Evolutionary conservation across 2,329 filamentous ascomycete genomes (phyloP).

Genomic region (Myotisia sp.): DNA sequence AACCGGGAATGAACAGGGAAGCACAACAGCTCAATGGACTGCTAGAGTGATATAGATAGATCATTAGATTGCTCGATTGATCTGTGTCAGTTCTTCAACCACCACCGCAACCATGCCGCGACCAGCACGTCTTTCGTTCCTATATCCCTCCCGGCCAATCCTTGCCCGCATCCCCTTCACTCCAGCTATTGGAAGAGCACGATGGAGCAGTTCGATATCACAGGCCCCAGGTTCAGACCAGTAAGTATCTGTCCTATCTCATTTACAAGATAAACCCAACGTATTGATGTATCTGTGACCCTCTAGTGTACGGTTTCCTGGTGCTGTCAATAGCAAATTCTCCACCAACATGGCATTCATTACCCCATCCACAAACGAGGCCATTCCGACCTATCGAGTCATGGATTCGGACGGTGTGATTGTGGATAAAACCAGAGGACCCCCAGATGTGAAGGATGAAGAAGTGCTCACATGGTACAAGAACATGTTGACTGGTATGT

Average conservation of each 20-base stretch:
- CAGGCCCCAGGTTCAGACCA: slow-evolving; percentile 46
- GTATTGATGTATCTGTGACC: background rate
- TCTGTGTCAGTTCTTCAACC: no score
- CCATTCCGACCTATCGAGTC: slow-evolving; percentile 81
- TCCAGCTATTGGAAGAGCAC: slow-evolving; percentile 15
- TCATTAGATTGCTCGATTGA: no score
- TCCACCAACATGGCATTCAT: slow-evolving; percentile 66
- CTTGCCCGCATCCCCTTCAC: slow-evolving; percentile 4
- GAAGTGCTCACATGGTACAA: slow-evolving; percentile 49
- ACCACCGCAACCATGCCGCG: no score
- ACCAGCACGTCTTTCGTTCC: no score
- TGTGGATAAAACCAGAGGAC: slow-evolving; percentile 56
- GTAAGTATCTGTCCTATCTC: slow-evolving; percentile 32
- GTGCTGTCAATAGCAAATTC: slow-evolving; percentile 90
- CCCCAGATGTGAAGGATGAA: slow-evolving; percentile 49
- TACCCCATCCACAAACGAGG: slow-evolving; percentile 53
- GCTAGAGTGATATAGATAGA: no score
- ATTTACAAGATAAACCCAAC: background rate
- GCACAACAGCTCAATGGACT: no score
- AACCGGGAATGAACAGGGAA: no score
- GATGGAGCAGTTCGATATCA: slow-evolving; percentile 42
- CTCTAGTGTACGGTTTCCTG: slow-evolving; percentile 59
- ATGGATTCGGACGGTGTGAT: slow-evolving; percentile 78
- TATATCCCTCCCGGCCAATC: slow-evolving; percentile 7
- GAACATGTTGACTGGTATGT: slow-evolving; percentile 46